Evolutionary conservation across 2,329 filamentous ascomycete species (phyloP).

Genomic region (Alternaria brassicae): DNA sequence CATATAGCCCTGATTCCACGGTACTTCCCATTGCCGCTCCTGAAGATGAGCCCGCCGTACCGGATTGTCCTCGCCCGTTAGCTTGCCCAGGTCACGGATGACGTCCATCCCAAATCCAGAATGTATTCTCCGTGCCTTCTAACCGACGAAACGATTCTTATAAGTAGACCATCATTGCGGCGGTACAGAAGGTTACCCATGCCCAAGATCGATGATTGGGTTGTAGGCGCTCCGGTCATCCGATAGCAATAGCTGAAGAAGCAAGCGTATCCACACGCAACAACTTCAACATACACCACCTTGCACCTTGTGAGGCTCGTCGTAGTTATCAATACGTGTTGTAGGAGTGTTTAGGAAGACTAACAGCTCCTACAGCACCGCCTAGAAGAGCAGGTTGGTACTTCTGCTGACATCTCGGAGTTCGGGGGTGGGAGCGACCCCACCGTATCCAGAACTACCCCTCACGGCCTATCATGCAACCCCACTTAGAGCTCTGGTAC

Average conservation of each 20-base stretch:
- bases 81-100: not conserved
- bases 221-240: not conserved
- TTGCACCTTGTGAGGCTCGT: not conserved
- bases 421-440: constrained; percentile 9
- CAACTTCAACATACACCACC: not conserved
- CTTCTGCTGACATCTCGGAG: constrained; percentile 2
- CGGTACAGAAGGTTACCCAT: not conserved
- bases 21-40: not conserved
- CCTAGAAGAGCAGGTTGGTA: constrained; percentile 9
- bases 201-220: not conserved
- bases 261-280: not conserved
- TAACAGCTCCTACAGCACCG: not conserved
- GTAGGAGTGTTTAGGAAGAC: not conserved
- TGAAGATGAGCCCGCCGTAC: not conserved
- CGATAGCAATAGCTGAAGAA: not conserved
- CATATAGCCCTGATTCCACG: not conserved
- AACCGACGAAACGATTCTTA: not conserved
- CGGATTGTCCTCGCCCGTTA: not conserved
- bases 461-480: constrained; percentile 8
- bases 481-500: constrained; percentile 7
- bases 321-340: not conserved
- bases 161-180: not conserved
- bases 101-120: not conserved
- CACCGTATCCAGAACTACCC: constrained; percentile 11
- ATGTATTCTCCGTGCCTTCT: not conserved